Base-by-base conservation (phyloP, 164 flowering plant species). In the Dillenia turbinata region DNA sequence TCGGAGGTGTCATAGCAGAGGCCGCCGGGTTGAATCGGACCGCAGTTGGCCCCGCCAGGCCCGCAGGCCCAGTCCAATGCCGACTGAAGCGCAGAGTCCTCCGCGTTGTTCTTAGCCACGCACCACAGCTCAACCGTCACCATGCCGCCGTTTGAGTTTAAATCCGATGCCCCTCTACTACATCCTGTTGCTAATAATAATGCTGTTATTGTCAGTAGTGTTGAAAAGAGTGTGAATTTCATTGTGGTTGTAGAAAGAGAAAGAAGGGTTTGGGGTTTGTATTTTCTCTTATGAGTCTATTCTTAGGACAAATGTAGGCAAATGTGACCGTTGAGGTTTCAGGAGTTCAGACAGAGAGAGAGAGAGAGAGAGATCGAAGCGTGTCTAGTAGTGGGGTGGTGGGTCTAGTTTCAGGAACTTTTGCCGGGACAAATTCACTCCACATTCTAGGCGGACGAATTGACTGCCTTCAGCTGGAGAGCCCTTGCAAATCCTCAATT, bases 21-120 rank as follows among this genome's bases (percentile, higher is more conserved):
- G 1, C 89, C 89, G 16, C 84, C 83, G 10, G 66, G 75, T 70
- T 85, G 90, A 52, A 92, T 81, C 10, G 88, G 80, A 15, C 71
- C 54, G 68, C 98, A 92, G 56, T 88, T 75, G 17, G 92, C 77
- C 0, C 86, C 88, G 1, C 96, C 96, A 5, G 79, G 65, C 4
- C 96, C 90, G 59, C 98, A 92, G 0, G 94, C 89, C 98, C 98
- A 92, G 59, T 87, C 84, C 48, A 92, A 59, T 10, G 96, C 89
- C 51, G 67, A 13, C 71, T 86, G 91, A 48, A 92, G 76, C 13
- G 86, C 68, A 8, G 80, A n/a, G 63, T 92, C 92, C 26, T 81
- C 86, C 7, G 95, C 97, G 77, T 91, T 91, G 85, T 91, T 91
- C 83, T 85, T 87, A 10, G 92, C 97, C 59, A 91, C 94, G 69